Percentiles rank a stretch among this genome's conserved stretches.
phyloP scores from a whole-genome alignment of 805 yeast genomes.

The Teunomyces atbi region DNA sequence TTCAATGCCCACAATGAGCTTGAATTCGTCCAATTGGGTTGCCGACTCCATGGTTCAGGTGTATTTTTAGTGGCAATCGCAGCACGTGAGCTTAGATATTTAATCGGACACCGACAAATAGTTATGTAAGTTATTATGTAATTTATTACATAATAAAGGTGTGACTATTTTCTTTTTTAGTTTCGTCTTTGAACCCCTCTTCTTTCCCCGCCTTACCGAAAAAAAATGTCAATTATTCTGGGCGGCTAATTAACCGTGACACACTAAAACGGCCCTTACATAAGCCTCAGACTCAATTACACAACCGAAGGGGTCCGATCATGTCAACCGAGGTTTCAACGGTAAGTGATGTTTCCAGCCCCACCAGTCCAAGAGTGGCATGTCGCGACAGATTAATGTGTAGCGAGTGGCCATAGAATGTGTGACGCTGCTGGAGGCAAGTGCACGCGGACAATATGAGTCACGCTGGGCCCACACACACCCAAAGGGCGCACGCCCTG shows the following conservation, averaged over 20 bases:
- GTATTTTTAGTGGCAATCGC: conserved; percentile 2
- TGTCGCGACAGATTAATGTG: neutral
- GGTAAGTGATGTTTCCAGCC: neutral
- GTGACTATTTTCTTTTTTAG: neutral
- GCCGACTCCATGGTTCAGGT: conserved; percentile 4
- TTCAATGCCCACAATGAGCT: conserved; percentile 48
- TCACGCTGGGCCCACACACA: too few relatives aligned
- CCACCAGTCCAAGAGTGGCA: neutral
- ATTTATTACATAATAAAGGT: neutral
- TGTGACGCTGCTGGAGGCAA: too few relatives aligned
- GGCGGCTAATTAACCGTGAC: neutral
- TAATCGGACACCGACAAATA: too few relatives aligned
- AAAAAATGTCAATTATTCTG: neutral
- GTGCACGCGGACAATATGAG: too few relatives aligned
- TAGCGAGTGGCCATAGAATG: too few relatives aligned
- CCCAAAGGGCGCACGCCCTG: too few relatives aligned
- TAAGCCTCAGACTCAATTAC: neutral
- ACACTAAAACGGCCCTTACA: neutral
- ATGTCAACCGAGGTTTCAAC: conserved; percentile 3
- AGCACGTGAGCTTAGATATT: neutral
- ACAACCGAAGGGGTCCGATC: neutral
- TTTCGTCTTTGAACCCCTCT: neutral
- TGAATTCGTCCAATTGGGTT: conserved; percentile 42
- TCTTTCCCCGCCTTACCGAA: neutral
- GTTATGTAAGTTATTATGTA: neutral